Base-by-base conservation (phyloP, 768 basidiomycete genomes). In the Russula ochroleuca region DNA sequence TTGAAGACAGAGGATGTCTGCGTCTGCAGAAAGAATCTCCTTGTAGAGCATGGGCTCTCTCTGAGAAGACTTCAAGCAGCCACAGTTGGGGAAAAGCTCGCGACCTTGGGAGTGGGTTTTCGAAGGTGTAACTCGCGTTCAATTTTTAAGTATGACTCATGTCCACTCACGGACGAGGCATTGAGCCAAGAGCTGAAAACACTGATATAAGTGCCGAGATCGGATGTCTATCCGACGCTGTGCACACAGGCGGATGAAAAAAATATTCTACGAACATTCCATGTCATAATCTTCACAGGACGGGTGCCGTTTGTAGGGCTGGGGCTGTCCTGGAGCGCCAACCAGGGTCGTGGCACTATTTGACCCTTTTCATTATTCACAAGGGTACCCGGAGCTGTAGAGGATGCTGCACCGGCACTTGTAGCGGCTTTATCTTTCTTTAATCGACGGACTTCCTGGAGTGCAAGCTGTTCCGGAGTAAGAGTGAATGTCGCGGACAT, bases 1-100 rank as follows among this genome's bases (percentile, higher is more conserved):
- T 79, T 97, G 94, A 49, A 97, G 80, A 72, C 94, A 96, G 49
- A 94, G 74, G 28, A 97, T 82, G 73, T 95, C 91, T 2, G 90
- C 85, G n/a, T 81, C 70, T 62, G 88, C 83, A 3, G 81, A 80
- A 17, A 83, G 73, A n/a, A 96, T 79, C 73, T 97, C 95, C 54
- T 79, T 77, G 63, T 85, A 81, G 15, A 93, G 76, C 88, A 94
- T 89, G 17, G 83, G 81, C 68, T 85, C 84, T 65, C 94, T 80
- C 71, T 88, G 85, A 23, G 70, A 72, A 52, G 85, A 87, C 73
- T 90, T 92, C 52, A 95, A 77, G 70, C 92, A 94, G 70, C 90
- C 84, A 68, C 90, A 91, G n/a, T 80, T 85, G 1, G 92, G 92
- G 69, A 94, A 93, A 59, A 94, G 77, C 49, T 90, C 85, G 38